Base-by-base conservation (phyloP, 2,329 filamentous ascomycete species). In the Chaetomiaceae sp. region DNA sequence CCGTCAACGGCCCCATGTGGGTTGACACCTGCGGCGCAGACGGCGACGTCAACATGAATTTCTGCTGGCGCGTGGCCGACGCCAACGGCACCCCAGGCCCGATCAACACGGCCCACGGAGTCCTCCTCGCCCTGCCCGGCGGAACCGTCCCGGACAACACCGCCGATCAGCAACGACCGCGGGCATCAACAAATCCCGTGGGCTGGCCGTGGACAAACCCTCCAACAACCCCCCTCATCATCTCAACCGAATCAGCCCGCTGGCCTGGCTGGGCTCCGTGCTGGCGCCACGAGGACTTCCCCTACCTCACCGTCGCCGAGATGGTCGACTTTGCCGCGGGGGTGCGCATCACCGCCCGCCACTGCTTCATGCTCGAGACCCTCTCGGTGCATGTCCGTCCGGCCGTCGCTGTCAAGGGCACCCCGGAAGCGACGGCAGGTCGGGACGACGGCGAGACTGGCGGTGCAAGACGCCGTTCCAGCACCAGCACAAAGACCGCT, bases 231-330 rank as follows among this genome's bases (percentile, higher is more conserved):
- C 25, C 30, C 10, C 8, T 41, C 16, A 8, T 21, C 20, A 1
- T 27, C 4, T 21, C 35, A 16, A 34, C 34, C 17, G 37, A 39
- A 27, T 34, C 48, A 12, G 19, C 43, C 21, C 48, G 48, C n/a
- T 55, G 57, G 56, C 51, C 55, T 9, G 58, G 57, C 31, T 51
- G 60, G 44, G 70, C 71, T 13, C 74, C 76, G 3, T 79, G 76
- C 63, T 79, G 76, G 76, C 70, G 76, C 16, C 76, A 79, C 62
- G 72, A 78, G 58, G 71, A 74, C 52, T 78, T 76, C 47, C 76
- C 76, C 0, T 76, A 73, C 58, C 62, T 78, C 9, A 77, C 73
- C 2, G 66, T 78, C 13, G 64, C 68, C 31, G 69, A 77, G 50
- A 69, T 70, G 44, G 66, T 71, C 14, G 76, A 79, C 54, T 59